Evolutionary conservation across 345 rosid genomes (phyloP), one percentile per base, ranked within the genome.

Genomic region (Laguncularia racemosa): DNA sequence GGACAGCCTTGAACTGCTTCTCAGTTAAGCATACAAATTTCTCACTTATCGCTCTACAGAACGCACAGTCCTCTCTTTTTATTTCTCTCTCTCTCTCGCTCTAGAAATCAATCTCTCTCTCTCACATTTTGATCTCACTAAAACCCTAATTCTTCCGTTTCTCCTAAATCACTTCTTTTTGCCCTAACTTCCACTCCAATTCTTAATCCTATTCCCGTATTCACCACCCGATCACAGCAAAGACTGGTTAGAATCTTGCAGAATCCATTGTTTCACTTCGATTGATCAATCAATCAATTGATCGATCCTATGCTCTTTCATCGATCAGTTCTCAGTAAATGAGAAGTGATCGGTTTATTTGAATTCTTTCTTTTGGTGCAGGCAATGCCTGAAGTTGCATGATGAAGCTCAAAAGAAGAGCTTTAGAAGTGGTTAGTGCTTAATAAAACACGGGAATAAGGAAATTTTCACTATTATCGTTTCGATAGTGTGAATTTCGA

Each of bases 351-450:
- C 81, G 86, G 84, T 21, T 61, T 56, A 60, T 48, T 15, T 20
- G 57, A 70, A 62, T 14, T 33, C 40, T 33, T 33, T 56, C 70
- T 38, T 47, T 43, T 23, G 46, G 51, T 66, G 57, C 64, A 38
- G 58, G 82, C 78, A 67, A 84, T 85, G 88, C 76, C 67, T 58
- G 78, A 53, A 76, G 74, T 71, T 58, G 58, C 68, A 68, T 63
- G 61, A 91, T 86, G 96, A 91, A 91, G 87, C 81, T 88, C 56
- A 76, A 82, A 69, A 63, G 83, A 60, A 84, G 92, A 77, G 75
- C 86, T 71, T 56, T 77, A 26, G 95, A 84, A 88, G 96, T 85
- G 81, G 98, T 91, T 46, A 78, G 86, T 79, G 46, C 53, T 21
- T 7, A 33, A 33, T 33, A 4, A 33, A 6, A 33, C 7, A 33